Percentiles rank a stretch among this genome's conserved stretches.
These are phyloP conservation scores for Colletotrichum ledebouriae DNA, from an alignment of 2,329 filamentous ascomycete genomes.

Conservation along the genomic window DNA sequence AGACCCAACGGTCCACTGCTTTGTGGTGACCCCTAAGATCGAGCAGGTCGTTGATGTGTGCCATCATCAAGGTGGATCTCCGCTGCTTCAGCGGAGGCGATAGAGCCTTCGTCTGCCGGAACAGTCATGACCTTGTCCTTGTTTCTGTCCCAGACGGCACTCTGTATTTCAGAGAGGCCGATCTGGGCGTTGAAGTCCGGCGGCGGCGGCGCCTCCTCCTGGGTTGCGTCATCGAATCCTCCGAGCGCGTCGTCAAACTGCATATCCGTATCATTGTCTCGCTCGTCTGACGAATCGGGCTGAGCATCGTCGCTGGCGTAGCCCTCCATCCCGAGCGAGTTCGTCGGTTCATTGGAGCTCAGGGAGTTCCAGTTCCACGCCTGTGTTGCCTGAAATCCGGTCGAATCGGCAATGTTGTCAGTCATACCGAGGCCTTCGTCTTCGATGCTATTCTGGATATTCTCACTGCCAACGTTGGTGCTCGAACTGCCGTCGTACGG, in stretches of 20 bases:
- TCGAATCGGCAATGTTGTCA: constrained; percentile 51
- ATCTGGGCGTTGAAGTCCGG: constrained; percentile 43
- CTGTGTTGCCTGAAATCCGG: constrained; percentile 51
- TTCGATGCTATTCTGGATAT: constrained; percentile 60
- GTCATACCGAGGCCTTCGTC: constrained; percentile 62
- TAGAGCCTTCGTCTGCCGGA: constrained; percentile 52
- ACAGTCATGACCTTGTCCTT: constrained; percentile 55
- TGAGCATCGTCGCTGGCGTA: constrained; percentile 60
- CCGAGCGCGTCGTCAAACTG: constrained; percentile 42
- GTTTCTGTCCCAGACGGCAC: constrained; percentile 52
- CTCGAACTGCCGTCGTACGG: constrained; percentile 48
- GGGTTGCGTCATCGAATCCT: constrained; percentile 21
- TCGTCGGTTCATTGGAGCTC: constrained; percentile 48
- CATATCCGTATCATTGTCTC: constrained; percentile 47
- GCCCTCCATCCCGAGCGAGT: constrained; percentile 51
- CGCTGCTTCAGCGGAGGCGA: constrained; percentile 59
- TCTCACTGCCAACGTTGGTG: constrained; percentile 43
- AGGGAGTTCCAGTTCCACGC: constrained; percentile 63
- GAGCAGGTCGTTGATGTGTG: constrained; percentile 43
- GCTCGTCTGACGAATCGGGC: constrained; percentile 53
- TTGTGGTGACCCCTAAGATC: constrained; percentile 17
- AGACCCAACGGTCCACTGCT: neutral
- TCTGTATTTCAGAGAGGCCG: constrained; percentile 49
- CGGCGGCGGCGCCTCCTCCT: constrained; percentile 45
- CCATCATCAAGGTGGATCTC: constrained; percentile 65